A percentile compares a stretch with the other conserved stretches of the same genome.
Evolutionary conservation across 1,284 basidiomycete genomes (phyloP).

Genomic region (Leccinum pallidistipes): DNA sequence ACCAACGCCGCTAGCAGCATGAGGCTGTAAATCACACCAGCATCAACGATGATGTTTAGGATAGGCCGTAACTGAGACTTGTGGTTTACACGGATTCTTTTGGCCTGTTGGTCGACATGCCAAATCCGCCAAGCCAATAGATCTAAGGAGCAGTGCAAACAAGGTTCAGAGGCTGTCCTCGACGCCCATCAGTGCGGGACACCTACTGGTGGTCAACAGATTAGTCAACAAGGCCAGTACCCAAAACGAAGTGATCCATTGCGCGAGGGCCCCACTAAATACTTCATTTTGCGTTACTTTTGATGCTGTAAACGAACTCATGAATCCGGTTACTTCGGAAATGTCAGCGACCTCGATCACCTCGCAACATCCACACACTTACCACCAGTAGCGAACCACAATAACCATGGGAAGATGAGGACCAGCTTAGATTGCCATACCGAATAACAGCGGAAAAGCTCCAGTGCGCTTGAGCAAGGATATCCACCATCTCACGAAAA

Average conservation of each 20-base stretch:
- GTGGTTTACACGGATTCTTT: slow-evolving; percentile 1
- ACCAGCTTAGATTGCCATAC: slow-evolving; percentile 23
- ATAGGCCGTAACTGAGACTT: slow-evolving; percentile 20
- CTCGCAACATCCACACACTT: background rate
- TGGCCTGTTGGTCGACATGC: slow-evolving; percentile 17
- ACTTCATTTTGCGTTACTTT: slow-evolving; percentile 1
- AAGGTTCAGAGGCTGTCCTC: background rate
- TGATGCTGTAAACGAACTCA: slow-evolving; percentile 11
- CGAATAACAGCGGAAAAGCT: slow-evolving; percentile 30
- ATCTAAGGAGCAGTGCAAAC: background rate
- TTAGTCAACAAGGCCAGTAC: slow-evolving; percentile 19
- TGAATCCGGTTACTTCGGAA: slow-evolving; percentile 24
- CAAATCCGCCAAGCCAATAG: slow-evolving; percentile 28
- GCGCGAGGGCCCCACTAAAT: slow-evolving; percentile 11
- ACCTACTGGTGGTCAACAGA: slow-evolving; percentile 22
- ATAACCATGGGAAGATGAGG: slow-evolving; percentile 21
- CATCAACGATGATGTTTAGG: slow-evolving; percentile 25
- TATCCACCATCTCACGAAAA: background rate
- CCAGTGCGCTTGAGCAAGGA: background rate
- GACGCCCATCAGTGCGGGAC: background rate
- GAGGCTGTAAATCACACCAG: slow-evolving; percentile 25
- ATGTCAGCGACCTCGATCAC: background rate
- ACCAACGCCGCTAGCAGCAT: slow-evolving; percentile 17
- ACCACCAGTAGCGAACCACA: slow-evolving; percentile 24
- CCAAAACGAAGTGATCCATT: slow-evolving; percentile 23